These are phyloP conservation scores for Tulasnella sp. DNA, from an alignment of 768 basidiomycete species.

Conservation along the genomic window DNA sequence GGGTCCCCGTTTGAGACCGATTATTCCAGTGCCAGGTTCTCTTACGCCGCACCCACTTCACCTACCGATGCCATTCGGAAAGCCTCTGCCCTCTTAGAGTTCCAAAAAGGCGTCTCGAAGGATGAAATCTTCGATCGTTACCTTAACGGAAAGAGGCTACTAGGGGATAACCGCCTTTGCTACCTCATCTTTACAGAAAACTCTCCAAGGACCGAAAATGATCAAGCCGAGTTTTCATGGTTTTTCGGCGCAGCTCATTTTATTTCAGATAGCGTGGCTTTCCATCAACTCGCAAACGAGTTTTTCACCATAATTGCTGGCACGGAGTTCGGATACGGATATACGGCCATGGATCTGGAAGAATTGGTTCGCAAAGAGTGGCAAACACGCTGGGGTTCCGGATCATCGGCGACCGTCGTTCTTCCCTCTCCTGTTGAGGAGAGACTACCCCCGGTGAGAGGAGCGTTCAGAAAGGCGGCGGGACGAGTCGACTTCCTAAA, in stretches of 20 bases:
- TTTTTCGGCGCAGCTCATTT: slow-evolving; percentile 71
- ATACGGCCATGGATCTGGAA: not conserved
- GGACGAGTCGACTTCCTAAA: slow-evolving; percentile 49
- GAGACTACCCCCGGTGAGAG: slow-evolving; percentile 35
- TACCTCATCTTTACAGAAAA: slow-evolving; percentile 41
- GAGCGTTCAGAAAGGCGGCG: slow-evolving; percentile 41
- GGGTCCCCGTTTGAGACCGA: not conserved
- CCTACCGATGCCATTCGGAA: slow-evolving; percentile 41
- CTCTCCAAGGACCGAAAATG: slow-evolving; percentile 22
- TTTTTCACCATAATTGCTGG: slow-evolving; percentile 60
- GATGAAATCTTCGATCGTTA: slow-evolving; percentile 52
- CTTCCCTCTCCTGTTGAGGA: slow-evolving; percentile 46
- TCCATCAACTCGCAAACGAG: slow-evolving; percentile 74
- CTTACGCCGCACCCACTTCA: slow-evolving; percentile 40
- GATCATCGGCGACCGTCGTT: slow-evolving; percentile 31
- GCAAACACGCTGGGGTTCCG: slow-evolving; percentile 21
- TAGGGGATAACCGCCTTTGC: slow-evolving; percentile 58
- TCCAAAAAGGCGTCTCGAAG: slow-evolving; percentile 30
- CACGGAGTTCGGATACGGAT: slow-evolving; percentile 7
- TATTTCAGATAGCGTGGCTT: slow-evolving; percentile 81
- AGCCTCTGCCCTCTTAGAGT: slow-evolving; percentile 45
- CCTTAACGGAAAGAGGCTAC: slow-evolving; percentile 67
- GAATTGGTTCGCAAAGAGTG: not conserved
- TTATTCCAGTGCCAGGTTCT: not conserved
- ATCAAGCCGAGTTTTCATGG: slow-evolving; percentile 45